Base-by-base conservation (phyloP, 305 asterid species). In the Striga hermonthica region DNA sequence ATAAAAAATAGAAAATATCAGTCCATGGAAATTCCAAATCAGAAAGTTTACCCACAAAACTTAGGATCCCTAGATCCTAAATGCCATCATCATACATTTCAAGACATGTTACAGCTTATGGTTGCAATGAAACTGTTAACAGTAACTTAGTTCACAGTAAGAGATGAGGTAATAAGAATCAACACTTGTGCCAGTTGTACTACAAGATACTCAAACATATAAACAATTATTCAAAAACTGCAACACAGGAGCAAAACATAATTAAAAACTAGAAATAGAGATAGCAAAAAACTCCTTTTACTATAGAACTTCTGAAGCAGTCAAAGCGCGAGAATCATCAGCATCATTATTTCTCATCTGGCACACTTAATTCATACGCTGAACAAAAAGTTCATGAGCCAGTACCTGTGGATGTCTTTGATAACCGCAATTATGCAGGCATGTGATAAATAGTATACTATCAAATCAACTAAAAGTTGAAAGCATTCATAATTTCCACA, bases 371-470 rank as follows among this genome's bases (percentile, higher is more conserved):
- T 52, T 65, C 36, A 57, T 39, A 72, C 45, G 48, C 34, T 58
- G 34, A 47, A 67, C 48, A 63, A 75, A 50, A 60, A 72, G 77
- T 70, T 71, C 47, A 64, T 62, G 76, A 73, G 61, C 69, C 62
- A 49, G 77, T 68, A 75, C 81, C 80, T 75, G 86, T 61, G 75
- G 69, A 63, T 61, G 57, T 73, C 71, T 77, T 68, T 70, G 70
- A 58, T 75, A 57, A 71, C 61, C 63, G 74, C 14, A 78, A 72
- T 22, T 22, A 73, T 59, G 65, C 66, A 56, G 67, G 69, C 63
- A 78, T 66, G 53, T 74, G 76, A 69, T 49, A 60, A 49, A 70
- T 54, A 62, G 64, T 37, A 60, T 59, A 63, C 67, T 67, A 76
- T 58, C 52, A 69, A 35, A 47, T 11, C 68, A 68, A 41, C 35